A percentile compares a stretch with the other conserved stretches of the same genome.
Conservation (phyloP, 441 rosid genomes). For the Erysimum cheiri region DNA sequence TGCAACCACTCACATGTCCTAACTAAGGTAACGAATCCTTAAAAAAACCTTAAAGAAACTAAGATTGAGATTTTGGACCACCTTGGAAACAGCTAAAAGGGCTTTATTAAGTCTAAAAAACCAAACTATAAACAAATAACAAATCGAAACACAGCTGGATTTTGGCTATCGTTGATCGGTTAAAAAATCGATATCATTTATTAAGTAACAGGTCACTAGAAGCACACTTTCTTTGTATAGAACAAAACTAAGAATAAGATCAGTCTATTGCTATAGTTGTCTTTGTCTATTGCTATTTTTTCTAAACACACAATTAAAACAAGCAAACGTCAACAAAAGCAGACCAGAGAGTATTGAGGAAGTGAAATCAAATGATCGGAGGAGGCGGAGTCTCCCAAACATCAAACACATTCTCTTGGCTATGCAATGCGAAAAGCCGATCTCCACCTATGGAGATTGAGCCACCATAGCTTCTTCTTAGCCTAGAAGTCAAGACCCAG, state of each 20-base stretch:
- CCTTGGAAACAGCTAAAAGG: background rate
- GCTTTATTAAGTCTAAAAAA: background rate
- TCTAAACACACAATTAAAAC: slow-evolving; percentile 27
- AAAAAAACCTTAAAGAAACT: slow-evolving; percentile 19
- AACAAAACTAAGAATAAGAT: slow-evolving; percentile 37
- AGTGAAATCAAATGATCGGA: slow-evolving; percentile 57
- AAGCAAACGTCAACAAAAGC: slow-evolving; percentile 13
- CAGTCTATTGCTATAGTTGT: slow-evolving; percentile 32
- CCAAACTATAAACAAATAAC: background rate
- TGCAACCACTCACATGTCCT: slow-evolving; percentile 43
- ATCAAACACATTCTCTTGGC: slow-evolving; percentile 87
- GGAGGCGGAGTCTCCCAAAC: slow-evolving; percentile 85
- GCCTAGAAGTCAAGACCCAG: slow-evolving; percentile 81
- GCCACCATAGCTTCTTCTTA: slow-evolving; percentile 69
- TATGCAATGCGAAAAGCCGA: slow-evolving; percentile 83
- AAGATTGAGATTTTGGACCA: slow-evolving; percentile 22
- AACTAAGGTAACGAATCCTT: slow-evolving; percentile 12
- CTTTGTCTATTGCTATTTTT: slow-evolving; percentile 26
- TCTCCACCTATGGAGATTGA: slow-evolving; percentile 88
- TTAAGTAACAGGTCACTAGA: slow-evolving; percentile 27
- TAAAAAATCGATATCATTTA: slow-evolving; percentile 22
- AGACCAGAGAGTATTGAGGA: background rate
- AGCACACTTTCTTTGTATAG: slow-evolving; percentile 23
- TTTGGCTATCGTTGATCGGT: background rate
- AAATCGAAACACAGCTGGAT: background rate